Percentiles rank a stretch among this genome's conserved stretches.
Conservation (phyloP, 805 yeast genomes). For the Candida awuae region DNA sequence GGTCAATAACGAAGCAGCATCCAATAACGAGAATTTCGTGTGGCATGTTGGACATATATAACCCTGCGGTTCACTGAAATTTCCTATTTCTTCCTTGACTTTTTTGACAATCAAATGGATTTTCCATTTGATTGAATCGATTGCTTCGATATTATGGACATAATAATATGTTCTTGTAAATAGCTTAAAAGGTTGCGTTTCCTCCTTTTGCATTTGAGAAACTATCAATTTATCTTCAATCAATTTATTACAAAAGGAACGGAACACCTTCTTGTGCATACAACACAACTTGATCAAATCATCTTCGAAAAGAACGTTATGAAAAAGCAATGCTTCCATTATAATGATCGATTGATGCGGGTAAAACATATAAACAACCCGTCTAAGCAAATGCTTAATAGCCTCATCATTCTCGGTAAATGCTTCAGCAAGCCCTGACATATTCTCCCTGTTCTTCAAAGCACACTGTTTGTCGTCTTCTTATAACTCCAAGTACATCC, state of each 20-base stretch:
- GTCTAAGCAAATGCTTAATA: slow-evolving; percentile 44
- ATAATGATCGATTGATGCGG: slow-evolving; percentile 75
- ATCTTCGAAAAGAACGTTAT: slow-evolving; percentile 86
- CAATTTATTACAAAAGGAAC: slow-evolving; percentile 71
- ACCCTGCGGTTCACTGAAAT: slow-evolving; percentile 87
- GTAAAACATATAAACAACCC: slow-evolving; percentile 82
- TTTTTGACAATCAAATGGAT: slow-evolving; percentile 76
- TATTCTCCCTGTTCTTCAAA: no score
- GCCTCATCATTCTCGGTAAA: slow-evolving; percentile 11
- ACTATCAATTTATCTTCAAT: slow-evolving; percentile 77
- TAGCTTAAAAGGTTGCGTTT: slow-evolving; percentile 54
- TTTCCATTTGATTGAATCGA: slow-evolving; percentile 95
- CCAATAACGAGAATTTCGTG: slow-evolving; percentile 73
- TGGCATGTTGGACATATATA: slow-evolving; percentile 84
- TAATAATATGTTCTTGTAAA: slow-evolving; percentile 71
- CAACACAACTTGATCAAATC: slow-evolving; percentile 77
- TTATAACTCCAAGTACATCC: no score
- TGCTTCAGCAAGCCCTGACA: slow-evolving; percentile 9
- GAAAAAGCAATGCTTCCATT: slow-evolving; percentile 79
- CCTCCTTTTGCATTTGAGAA: slow-evolving; percentile 65
- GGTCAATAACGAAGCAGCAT: slow-evolving; percentile 74
- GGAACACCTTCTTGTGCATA: slow-evolving; percentile 76
- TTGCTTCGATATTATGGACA: slow-evolving; percentile 85
- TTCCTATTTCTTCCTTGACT: slow-evolving; percentile 75
- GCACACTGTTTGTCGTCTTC: no score